Evolutionary conservation across 1,284 basidiomycete genomes (phyloP).

Genomic region (Marasmius tenuissimus): DNA sequence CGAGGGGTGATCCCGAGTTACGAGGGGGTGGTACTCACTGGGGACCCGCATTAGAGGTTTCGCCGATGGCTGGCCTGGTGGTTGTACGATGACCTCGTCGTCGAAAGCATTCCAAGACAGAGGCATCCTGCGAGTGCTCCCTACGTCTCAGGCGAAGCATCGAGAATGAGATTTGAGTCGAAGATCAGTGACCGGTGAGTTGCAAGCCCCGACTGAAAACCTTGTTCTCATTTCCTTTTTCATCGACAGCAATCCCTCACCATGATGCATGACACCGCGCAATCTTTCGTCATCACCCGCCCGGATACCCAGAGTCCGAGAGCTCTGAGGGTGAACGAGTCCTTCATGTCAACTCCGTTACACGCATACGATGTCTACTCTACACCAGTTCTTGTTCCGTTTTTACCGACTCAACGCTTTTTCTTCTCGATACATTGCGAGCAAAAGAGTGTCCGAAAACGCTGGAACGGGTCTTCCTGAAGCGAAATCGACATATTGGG

Average conservation of each 20-base stretch:
- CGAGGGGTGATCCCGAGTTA: too few relatives aligned
- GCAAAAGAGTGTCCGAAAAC: constrained; percentile 37
- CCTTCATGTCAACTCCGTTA: constrained; percentile 61
- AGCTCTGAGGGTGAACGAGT: constrained; percentile 48
- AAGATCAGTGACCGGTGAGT: constrained; percentile 68
- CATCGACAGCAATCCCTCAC: constrained; percentile 63
- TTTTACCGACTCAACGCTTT: constrained; percentile 94
- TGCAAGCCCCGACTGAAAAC: neutral
- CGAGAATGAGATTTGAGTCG: constrained; percentile 84
- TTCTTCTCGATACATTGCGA: constrained; percentile 77
- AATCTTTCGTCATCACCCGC: constrained; percentile 48
- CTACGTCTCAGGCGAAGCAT: constrained; percentile 73
- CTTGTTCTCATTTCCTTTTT: constrained; percentile 2
- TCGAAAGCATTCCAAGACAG: constrained; percentile 83
- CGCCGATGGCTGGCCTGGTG: too few relatives aligned
- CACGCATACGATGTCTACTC: constrained; percentile 84
- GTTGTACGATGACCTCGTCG: constrained; percentile 91
- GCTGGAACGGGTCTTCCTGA: constrained; percentile 45
- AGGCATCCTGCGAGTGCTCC: constrained; percentile 70
- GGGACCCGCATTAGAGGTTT: too few relatives aligned
- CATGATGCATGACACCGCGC: constrained; percentile 79
- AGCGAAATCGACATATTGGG: constrained; percentile 73
- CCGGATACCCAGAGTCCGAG: constrained; percentile 60
- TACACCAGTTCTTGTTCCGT: constrained; percentile 94
- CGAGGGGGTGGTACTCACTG: too few relatives aligned